phyloP scores from a whole-genome alignment of 2,329 filamentous ascomycete genomes.

The Diaporthe nobilis region DNA sequence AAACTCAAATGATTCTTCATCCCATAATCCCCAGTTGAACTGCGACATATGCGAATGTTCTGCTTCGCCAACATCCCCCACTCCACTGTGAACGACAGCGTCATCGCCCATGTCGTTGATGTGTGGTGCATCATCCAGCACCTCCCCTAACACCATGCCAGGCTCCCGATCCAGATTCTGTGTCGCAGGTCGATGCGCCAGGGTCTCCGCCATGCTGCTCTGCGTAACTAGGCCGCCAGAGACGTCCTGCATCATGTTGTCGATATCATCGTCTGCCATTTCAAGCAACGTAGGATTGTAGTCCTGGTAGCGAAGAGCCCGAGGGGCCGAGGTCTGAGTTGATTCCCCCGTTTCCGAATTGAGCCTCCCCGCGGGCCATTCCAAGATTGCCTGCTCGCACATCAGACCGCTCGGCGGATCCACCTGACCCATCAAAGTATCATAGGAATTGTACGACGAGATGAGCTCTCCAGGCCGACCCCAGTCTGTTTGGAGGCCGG shows the following conservation, averaged over 20 bases:
- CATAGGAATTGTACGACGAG: neutral
- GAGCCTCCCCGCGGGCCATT: no score
- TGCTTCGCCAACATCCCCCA: neutral
- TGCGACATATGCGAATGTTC: neutral
- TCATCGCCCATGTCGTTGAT: neutral
- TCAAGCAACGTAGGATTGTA: neutral
- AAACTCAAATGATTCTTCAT: neutral
- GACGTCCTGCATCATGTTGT: neutral
- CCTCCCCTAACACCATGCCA: neutral
- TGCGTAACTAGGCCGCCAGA: neutral
- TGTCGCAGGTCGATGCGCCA: neutral
- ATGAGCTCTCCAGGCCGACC: no score
- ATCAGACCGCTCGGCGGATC: no score
- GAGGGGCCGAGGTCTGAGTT: neutral
- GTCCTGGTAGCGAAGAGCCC: neutral
- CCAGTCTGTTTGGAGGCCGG: neutral
- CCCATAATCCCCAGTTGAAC: neutral
- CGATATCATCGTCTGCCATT: neutral
- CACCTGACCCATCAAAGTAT: neutral
- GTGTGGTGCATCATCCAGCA: no score
- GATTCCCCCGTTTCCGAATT: neutral
- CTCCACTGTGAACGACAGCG: neutral
- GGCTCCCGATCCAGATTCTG: accelerated
- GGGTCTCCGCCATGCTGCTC: neutral
- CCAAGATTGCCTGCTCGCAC: no score